Evolutionary conservation across 2,329 filamentous ascomycete species (phyloP).

Genomic region (Penicillium sp.): DNA sequence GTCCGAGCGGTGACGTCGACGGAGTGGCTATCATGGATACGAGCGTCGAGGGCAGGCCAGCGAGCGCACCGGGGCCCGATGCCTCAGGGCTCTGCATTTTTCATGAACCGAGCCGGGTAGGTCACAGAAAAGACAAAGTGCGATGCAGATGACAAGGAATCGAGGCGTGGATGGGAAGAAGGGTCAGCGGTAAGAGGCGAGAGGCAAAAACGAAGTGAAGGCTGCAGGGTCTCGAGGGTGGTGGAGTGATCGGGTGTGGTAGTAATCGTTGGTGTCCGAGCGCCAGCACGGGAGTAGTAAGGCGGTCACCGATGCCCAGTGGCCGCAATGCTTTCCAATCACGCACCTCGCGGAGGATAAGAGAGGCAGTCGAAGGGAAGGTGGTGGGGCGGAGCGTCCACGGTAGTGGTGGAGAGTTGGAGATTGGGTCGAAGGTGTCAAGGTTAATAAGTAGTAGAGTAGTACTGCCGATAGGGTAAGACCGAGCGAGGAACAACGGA

Average conservation of each 20-base stretch:
- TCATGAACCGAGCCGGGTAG: slow-evolving; percentile 25
- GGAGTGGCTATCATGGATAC: slow-evolving; percentile 27
- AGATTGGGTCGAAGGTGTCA: too few species aligned
- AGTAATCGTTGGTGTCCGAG: too few species aligned
- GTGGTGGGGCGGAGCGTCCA: neutral
- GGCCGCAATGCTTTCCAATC: too few species aligned
- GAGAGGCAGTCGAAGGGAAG: slow-evolving; percentile 2
- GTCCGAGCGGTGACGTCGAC: slow-evolving; percentile 23
- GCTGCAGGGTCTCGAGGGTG: neutral
- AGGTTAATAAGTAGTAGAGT: too few species aligned
- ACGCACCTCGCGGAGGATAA: neutral
- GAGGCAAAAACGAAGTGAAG: neutral
- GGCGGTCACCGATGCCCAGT: too few species aligned
- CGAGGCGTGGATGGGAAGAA: neutral
- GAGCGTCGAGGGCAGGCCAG: slow-evolving; percentile 31
- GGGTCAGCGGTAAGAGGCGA: neutral
- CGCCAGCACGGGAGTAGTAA: too few species aligned
- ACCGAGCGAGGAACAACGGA: too few species aligned
- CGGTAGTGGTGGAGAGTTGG: too few species aligned
- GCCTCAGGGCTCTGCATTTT: slow-evolving; percentile 37
- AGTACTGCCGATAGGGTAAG: too few species aligned
- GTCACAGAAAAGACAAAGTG: slow-evolving; percentile 1
- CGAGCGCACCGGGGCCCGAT: slow-evolving; percentile 33
- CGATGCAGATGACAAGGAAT: neutral
- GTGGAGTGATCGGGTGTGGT: too few species aligned